These are phyloP conservation scores for Diaporthe amygdali DNA, from an alignment of 2,329 filamentous ascomycete species.

Conservation along the genomic window DNA sequence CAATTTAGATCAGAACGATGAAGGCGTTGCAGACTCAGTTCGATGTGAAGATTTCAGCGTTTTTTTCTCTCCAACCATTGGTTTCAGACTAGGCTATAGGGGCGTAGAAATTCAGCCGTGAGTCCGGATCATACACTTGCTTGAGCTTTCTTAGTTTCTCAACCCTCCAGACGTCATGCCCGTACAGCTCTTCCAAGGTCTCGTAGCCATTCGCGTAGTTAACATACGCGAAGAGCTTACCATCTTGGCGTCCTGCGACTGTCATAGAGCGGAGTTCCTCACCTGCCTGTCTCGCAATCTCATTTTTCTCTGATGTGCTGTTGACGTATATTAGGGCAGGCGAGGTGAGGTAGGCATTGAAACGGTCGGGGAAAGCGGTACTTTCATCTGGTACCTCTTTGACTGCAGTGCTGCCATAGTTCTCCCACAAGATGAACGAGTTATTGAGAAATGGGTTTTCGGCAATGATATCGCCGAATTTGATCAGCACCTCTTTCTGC, in stretches of 20 bases:
- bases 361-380: background rate
- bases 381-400: background rate
- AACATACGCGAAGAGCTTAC: constrained; percentile 10
- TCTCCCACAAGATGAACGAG: constrained; percentile 40
- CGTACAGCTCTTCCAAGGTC: constrained; percentile 33
- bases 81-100: constrained; percentile 35
- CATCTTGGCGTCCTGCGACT: constrained; percentile 27
- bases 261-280: background rate
- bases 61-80: background rate
- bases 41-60: background rate
- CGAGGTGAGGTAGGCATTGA: constrained; percentile 38
- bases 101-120: constrained; percentile 49
- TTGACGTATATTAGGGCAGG: constrained; percentile 43
- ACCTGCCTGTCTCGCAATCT: background rate
- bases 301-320: constrained; percentile 32
- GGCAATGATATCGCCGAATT: background rate
- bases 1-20: no score
- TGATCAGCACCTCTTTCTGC: constrained; percentile 29
- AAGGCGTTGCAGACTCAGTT: no score
- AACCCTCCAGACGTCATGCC: constrained; percentile 38
- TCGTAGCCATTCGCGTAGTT: constrained; percentile 23
- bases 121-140: constrained; percentile 40
- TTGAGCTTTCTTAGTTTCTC: constrained; percentile 37
- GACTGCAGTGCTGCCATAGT: constrained; percentile 10
- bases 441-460: constrained; percentile 16